A percentile compares a stretch with the other conserved stretches of the same genome.
These are phyloP conservation scores for Acrocalymma vagum DNA, from an alignment of 2,329 filamentous ascomycete genomes.

Conservation along the genomic window DNA sequence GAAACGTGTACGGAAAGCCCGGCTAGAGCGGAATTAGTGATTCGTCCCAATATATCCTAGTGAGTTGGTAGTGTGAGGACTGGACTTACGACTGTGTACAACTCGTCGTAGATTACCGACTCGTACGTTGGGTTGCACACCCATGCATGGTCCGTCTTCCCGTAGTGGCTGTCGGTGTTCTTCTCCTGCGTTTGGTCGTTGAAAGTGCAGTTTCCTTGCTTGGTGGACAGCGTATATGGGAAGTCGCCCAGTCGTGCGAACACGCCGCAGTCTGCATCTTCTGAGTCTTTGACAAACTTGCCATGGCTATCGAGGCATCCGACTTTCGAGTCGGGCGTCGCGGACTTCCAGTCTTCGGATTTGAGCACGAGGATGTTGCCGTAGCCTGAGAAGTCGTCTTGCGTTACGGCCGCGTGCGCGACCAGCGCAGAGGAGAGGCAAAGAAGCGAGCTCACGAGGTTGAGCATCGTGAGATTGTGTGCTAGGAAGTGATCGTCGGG, in stretches of 20 bases:
- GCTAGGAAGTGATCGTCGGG: constrained; percentile 4
- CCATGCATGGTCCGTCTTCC: constrained; percentile 34
- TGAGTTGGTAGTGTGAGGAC: no score
- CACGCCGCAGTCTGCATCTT: constrained; percentile 27
- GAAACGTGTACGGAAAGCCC: constrained; percentile 40
- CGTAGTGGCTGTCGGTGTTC: constrained; percentile 42
- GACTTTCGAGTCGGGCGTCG: constrained; percentile 30
- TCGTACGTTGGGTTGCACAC: constrained; percentile 26
- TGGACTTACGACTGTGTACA: constrained; percentile 45
- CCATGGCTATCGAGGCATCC: constrained; percentile 37
- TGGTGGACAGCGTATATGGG: constrained; percentile 38
- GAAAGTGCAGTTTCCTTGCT: constrained; percentile 42
- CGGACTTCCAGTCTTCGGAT: constrained; percentile 34
- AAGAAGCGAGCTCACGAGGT: constrained; percentile 13
- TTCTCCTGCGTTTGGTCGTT: constrained; percentile 30
- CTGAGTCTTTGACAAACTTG: constrained; percentile 24
- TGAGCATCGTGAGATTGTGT: constrained; percentile 14
- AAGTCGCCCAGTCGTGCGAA: constrained; percentile 30
- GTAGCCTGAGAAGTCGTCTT: constrained; percentile 37
- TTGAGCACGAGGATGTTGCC: constrained; percentile 40
- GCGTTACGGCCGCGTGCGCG: constrained; percentile 24
- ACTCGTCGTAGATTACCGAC: constrained; percentile 31
- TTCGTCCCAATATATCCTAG: no score
- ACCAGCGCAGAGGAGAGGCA: constrained; percentile 15
- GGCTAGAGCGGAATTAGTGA: no score